Conservation (phyloP, 1,284 basidiomycete species). For the Ustilago xerochloae region DNA sequence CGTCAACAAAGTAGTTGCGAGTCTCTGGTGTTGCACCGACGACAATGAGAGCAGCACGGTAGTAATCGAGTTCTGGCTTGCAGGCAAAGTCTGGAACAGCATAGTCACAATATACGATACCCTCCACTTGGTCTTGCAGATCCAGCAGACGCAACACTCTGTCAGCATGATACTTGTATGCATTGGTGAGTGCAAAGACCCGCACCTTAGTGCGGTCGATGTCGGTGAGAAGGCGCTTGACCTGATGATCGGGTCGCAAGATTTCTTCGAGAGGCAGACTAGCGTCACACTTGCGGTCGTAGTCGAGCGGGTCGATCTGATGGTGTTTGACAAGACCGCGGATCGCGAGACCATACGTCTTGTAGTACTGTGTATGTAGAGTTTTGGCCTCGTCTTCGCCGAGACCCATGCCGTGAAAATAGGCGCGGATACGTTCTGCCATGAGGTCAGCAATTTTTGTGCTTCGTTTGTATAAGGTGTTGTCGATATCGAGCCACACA, state of each 20-base stretch:
- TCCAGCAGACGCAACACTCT: conserved; percentile 81
- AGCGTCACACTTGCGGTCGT: conserved; percentile 84
- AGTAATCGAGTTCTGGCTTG: conserved; percentile 77
- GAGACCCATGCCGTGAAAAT: conserved; percentile 79
- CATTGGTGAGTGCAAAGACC: conserved; percentile 69
- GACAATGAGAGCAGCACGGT: conserved; percentile 50
- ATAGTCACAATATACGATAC: conserved; percentile 85
- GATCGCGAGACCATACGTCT: conserved; percentile 81
- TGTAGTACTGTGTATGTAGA: conserved; percentile 81
- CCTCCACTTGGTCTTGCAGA: conserved; percentile 81
- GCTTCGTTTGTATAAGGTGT: conserved; percentile 76
- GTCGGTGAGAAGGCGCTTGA: conserved; percentile 79
- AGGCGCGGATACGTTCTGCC: conserved; percentile 82
- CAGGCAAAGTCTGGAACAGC: conserved; percentile 76
- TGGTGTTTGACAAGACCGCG: conserved; percentile 83
- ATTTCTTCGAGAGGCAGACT: conserved; percentile 84
- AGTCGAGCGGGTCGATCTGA: conserved; percentile 84
- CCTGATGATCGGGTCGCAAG: conserved; percentile 76
- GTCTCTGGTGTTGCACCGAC: conserved; percentile 34
- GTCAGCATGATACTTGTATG: conserved; percentile 77
- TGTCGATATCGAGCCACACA: conserved; percentile 87
- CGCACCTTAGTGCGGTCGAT: conserved; percentile 80
- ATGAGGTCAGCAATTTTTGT: conserved; percentile 78
- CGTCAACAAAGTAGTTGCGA: conserved; percentile 65
- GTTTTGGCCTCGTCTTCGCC: conserved; percentile 77